These are phyloP conservation scores for Claviceps africana DNA, from an alignment of 2,329 filamentous ascomycete genomes.

Conservation along the genomic window DNA sequence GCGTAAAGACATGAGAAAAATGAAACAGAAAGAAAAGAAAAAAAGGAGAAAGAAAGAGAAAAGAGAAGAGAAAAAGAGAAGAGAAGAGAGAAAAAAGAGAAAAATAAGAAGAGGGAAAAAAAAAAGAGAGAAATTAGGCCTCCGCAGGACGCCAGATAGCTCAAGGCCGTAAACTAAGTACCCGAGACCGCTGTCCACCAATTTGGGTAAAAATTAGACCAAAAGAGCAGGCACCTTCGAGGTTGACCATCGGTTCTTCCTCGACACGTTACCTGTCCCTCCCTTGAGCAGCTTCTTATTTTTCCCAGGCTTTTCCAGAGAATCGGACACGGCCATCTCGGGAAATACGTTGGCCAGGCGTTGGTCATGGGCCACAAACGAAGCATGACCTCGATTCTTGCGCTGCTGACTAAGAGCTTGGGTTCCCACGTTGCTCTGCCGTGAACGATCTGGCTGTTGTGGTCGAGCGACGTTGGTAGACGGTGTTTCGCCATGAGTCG, in stretches of 20 bases:
- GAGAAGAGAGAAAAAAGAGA: background rate
- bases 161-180: background rate
- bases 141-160: background rate
- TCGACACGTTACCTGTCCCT: constrained; percentile 10
- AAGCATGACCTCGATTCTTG: constrained; percentile 6
- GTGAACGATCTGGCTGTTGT: background rate
- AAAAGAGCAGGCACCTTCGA: constrained; percentile 10
- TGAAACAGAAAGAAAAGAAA: background rate
- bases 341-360: constrained; percentile 14
- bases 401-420: constrained; percentile 7
- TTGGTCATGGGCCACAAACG: constrained; percentile 5
- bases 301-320: constrained; percentile 9
- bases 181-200: background rate
- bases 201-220: background rate
- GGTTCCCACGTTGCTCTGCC: constrained; percentile 11
- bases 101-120: background rate
- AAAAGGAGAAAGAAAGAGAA: background rate
- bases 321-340: constrained; percentile 10
- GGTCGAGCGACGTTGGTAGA: background rate
- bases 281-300: constrained; percentile 20
- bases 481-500: background rate
- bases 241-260: constrained; percentile 13
- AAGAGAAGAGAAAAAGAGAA: background rate
- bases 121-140: background rate
- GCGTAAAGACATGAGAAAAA: background rate